Base-by-base conservation (phyloP, 2,329 filamentous ascomycete species). In the Fusarium falciforme region DNA sequence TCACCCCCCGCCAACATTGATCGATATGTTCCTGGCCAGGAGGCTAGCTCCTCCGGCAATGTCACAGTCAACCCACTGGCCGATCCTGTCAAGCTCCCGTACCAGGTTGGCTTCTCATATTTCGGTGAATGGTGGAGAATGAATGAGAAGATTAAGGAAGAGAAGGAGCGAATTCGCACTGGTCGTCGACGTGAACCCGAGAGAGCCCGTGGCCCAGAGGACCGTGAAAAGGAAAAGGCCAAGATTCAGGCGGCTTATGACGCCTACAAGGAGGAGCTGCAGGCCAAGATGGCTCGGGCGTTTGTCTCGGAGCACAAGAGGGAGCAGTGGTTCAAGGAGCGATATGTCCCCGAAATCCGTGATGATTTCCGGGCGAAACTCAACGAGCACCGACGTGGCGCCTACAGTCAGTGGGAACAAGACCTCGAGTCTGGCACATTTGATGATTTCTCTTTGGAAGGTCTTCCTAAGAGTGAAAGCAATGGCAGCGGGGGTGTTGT, bases 321-420 rank as follows among this genome's bases (percentile, higher is more conserved):
- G 49, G 96, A 99, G 82, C 96, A 99, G 81, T 99, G 96, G 96
- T 99, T 99, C 85, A 94, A 93, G 77, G 96, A 99, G 83, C 92
- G 94, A 80, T 99, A 99, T 78, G 92, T 97, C 33, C 90, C 94
- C 1, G 94, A 96, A 76, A 91, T 96, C 64, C 89, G 94, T 61
- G 92, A 95, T 74, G 88, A 89, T 2, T 90, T 98, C 78, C 92
- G 93, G 65, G 86, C 87, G 68, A 93, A 94, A 78, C 86, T 98
- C 62, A 93, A 93, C 82, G 93, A 95, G 55, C 95, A 94, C 80
- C 93, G 97, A 55, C 91, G 92, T 44, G 91, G 90, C 16, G 90
- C 91, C 61, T 98, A 96, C 82, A 90, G 88, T 55, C 94, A 96
- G 77, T 99, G 96, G 96, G 93, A 96, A 79, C 91, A 92, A 72